Percentiles rank a stretch among this genome's conserved stretches.
These are phyloP conservation scores for Melastoma candidum DNA, from an alignment of 441 rosid species.

Conservation along the genomic window DNA sequence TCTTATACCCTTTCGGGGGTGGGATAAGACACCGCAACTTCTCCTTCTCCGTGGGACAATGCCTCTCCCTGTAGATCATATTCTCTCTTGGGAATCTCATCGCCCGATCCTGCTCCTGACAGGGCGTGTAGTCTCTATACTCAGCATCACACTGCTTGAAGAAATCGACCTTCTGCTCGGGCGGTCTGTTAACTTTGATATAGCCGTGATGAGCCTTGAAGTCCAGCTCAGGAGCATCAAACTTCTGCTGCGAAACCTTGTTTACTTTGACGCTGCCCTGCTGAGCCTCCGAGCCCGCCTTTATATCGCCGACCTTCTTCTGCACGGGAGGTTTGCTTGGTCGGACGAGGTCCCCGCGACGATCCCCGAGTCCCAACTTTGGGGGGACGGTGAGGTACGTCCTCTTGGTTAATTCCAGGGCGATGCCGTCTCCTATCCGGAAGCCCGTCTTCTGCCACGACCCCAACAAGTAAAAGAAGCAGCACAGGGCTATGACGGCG, in stretches of 20 bases:
- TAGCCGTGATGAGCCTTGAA: conserved; percentile 52
- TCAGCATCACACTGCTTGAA: conserved; percentile 50
- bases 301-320: conserved; percentile 20
- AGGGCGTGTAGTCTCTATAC: conserved; percentile 56
- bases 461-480: conserved; percentile 84
- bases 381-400: conserved; percentile 55
- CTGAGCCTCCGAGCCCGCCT: conserved; percentile 37
- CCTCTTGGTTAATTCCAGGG: conserved; percentile 49
- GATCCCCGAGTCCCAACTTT: conserved; percentile 42
- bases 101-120: conserved; percentile 64
- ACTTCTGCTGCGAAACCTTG: conserved; percentile 34
- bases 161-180: conserved; percentile 34
- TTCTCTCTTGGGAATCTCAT: conserved; percentile 64
- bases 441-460: conserved; percentile 96
- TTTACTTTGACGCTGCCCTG: conserved; percentile 43
- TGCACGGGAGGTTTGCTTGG: conserved; percentile 28
- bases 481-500: conserved; percentile 62
- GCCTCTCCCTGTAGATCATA: conserved; percentile 65
- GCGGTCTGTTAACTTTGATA: conserved; percentile 31
- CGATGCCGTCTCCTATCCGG: conserved; percentile 80
- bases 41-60: conserved; percentile 53
- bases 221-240: conserved; percentile 36
- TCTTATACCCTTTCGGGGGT: conserved; percentile 58
- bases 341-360: conserved; percentile 39
- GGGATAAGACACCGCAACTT: conserved; percentile 58